phyloP scores from a whole-genome alignment of 768 basidiomycete species.

The Boletus subparvulus region DNA sequence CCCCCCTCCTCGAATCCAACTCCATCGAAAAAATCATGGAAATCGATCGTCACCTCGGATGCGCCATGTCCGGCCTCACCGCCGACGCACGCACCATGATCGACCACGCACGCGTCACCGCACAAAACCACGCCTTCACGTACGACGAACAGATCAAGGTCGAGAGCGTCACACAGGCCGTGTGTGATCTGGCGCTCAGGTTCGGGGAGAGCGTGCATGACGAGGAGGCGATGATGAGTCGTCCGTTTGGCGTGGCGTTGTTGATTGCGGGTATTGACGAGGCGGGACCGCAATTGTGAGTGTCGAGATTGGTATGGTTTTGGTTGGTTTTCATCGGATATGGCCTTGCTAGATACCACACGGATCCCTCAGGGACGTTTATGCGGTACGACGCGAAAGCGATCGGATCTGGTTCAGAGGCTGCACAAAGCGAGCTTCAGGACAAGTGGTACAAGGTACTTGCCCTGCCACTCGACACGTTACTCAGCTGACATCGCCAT shows the following conservation, averaged over 20 bases:
- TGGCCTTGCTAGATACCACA: conserved; percentile 73
- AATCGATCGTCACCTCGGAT: conserved; percentile 94
- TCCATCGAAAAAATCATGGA: conserved; percentile 99
- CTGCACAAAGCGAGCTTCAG: conserved; percentile 94
- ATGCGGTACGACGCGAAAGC: conserved; percentile 97
- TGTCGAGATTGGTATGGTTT: conserved; percentile 8
- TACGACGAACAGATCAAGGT: conserved; percentile 97
- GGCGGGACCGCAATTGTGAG: conserved; percentile 91
- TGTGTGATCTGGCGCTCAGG: conserved; percentile 93
- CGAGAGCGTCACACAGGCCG: conserved; percentile 96
- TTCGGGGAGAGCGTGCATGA: conserved; percentile 99
- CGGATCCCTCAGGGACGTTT: conserved; percentile 97
- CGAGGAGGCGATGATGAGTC: conserved; percentile 98
- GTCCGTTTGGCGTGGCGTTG: conserved; percentile 97
- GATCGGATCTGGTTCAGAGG: conserved; percentile 97
- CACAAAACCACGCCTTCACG: conserved; percentile 93
- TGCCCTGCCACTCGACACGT: background rate
- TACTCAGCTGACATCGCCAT: conserved; percentile 12
- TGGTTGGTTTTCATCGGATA: conserved; percentile 3
- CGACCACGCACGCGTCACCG: conserved; percentile 97
- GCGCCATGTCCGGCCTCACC: conserved; percentile 96
- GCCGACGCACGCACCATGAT: conserved; percentile 99
- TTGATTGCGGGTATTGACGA: conserved; percentile 98
- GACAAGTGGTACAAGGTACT: conserved; percentile 94
- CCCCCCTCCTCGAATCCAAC: conserved; percentile 88